These are phyloP conservation scores for Rhodotorula diobovata DNA, from an alignment of 768 basidiomycete species.

Conservation along the genomic window DNA sequence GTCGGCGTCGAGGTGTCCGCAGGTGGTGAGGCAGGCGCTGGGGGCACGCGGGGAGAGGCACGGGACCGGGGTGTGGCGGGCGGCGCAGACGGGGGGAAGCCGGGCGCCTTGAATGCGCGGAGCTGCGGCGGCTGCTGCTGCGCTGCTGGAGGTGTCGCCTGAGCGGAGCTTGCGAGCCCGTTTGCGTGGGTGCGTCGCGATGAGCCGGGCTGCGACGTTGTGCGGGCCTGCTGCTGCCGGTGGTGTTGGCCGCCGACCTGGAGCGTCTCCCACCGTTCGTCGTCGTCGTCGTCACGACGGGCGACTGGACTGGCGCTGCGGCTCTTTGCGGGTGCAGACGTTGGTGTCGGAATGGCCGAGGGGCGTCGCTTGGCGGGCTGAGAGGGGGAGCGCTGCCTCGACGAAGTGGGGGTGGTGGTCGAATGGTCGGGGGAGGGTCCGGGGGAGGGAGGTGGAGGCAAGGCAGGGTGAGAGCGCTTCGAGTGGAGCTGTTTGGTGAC, in stretches of 20 bases:
- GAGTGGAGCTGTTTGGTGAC: conserved; percentile 19
- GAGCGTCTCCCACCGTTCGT: conserved; percentile 21
- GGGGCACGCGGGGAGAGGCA: background rate
- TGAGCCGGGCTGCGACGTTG: too few relatives aligned
- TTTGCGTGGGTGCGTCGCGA: too few relatives aligned
- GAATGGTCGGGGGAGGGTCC: background rate
- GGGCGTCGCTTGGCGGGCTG: background rate
- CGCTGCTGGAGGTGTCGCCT: background rate
- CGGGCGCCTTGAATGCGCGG: conserved; percentile 5
- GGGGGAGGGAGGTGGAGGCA: background rate
- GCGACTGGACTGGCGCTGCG: background rate
- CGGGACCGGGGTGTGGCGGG: background rate
- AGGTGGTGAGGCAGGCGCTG: fast-evolving
- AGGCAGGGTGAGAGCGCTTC: background rate
- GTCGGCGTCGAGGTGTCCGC: background rate
- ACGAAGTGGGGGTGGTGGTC: background rate
- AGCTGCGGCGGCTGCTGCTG: background rate
- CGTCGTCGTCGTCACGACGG: too few relatives aligned
- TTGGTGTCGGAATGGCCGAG: background rate
- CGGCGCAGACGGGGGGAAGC: background rate
- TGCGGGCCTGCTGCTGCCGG: too few relatives aligned
- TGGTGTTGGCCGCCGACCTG: conserved; percentile 5
- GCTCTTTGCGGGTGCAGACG: background rate
- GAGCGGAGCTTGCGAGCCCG: too few relatives aligned
- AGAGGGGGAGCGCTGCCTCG: background rate